These are phyloP conservation scores for Metschnikowia peoriensis DNA, from an alignment of 805 yeast genomes.

Conservation along the genomic window DNA sequence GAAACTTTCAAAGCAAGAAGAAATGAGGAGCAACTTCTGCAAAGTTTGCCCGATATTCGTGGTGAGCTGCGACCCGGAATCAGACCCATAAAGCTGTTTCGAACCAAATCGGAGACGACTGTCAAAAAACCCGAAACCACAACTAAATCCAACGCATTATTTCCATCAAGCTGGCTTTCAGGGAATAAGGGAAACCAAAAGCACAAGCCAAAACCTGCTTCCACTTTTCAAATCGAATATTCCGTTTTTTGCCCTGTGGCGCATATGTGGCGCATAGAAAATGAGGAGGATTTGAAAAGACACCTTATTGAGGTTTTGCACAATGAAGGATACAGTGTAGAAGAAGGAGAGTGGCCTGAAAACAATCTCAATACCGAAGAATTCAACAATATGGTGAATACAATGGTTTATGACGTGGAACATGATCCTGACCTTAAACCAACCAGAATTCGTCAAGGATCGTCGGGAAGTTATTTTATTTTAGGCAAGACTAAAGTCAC, in stretches of 20 bases:
- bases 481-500: conserved; percentile 14
- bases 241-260: conserved; percentile 49
- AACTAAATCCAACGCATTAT: not conserved
- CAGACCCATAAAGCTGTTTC: too few species aligned
- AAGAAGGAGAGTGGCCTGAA: conserved; percentile 21
- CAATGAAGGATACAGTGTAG: conserved; percentile 14
- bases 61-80: not conserved
- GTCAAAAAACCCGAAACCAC: not conserved
- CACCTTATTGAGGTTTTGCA: conserved; percentile 13
- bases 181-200: not conserved
- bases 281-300: conserved; percentile 17
- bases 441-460: conserved; percentile 57
- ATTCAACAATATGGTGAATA: conserved; percentile 42
- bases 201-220: not conserved
- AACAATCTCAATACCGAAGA: conserved; percentile 22
- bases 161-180: conserved; percentile 5
- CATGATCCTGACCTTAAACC: conserved; percentile 42
- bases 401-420: conserved; percentile 47
- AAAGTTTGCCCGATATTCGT: conserved; percentile 8
- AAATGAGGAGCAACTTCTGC: conserved; percentile 2
- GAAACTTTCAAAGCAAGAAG: not conserved
- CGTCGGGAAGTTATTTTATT: conserved; percentile 70
- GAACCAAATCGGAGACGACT: not conserved
- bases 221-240: conserved; percentile 46
- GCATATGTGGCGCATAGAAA: conserved; percentile 15